Evolutionary conservation across 2,329 filamentous ascomycete species (phyloP).

Genomic region (Magnaporthiopsis poae): DNA sequence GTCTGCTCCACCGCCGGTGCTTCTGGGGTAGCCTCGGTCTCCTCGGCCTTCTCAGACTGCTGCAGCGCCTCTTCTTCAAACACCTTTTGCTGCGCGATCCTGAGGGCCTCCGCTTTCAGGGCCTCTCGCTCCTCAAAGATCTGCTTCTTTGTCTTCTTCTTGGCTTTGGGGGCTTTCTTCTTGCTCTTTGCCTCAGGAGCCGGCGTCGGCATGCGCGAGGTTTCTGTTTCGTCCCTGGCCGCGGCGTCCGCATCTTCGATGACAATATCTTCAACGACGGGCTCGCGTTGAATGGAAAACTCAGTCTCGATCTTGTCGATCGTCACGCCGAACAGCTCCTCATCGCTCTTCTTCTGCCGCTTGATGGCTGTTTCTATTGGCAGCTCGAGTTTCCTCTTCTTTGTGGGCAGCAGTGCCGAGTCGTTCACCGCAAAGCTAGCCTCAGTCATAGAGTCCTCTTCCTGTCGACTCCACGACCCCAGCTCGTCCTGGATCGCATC

Average conservation of each 20-base stretch:
- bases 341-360: slow-evolving; percentile 68
- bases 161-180: slow-evolving; percentile 59
- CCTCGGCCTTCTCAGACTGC: slow-evolving; percentile 23
- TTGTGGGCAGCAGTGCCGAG: slow-evolving; percentile 32
- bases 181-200: slow-evolving; percentile 35
- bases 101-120: slow-evolving; percentile 36
- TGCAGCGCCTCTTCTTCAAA: slow-evolving; percentile 34
- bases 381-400: slow-evolving; percentile 65
- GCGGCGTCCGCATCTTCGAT: slow-evolving; percentile 36
- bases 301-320: slow-evolving; percentile 43
- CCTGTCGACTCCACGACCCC: slow-evolving; percentile 36
- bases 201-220: slow-evolving; percentile 39
- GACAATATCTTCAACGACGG: slow-evolving; percentile 40
- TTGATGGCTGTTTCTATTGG: slow-evolving; percentile 64
- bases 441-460: slow-evolving; percentile 62
- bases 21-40: slow-evolving; percentile 19
- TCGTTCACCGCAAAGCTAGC: slow-evolving; percentile 59
- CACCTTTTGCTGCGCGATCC: slow-evolving; percentile 26
- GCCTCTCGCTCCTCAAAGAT: slow-evolving; percentile 58
- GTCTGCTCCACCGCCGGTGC: not conserved
- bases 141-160: slow-evolving; percentile 71
- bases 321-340: slow-evolving; percentile 63
- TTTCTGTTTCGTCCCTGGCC: slow-evolving; percentile 33
- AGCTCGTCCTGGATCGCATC: slow-evolving; percentile 41
- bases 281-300: slow-evolving; percentile 31